Base-by-base conservation (phyloP, 768 basidiomycete species). In the Lentinus brumalis region DNA sequence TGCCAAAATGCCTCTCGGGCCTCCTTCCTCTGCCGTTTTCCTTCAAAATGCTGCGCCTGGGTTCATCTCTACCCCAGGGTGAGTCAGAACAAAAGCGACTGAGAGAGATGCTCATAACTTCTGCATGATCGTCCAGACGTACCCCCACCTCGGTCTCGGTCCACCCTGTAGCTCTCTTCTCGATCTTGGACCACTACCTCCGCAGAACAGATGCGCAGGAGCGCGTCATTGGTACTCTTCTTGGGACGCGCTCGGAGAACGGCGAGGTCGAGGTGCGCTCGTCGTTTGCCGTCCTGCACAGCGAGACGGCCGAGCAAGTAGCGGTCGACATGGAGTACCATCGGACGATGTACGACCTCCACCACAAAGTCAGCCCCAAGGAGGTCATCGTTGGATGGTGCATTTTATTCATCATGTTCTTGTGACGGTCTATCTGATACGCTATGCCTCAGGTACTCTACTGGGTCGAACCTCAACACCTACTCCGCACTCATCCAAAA, bases 241-340 rank as follows among this genome's bases (percentile, higher is more conserved):
- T 98, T 26, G 96, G 96, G 16, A 84, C 83, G 54, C 86, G 96
- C 63, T 85, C 82, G 31, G 81, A 81, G 50, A 71, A 71, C 10
- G 74, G 73, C 6, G 72, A 73, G 53, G 78, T 98, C 62, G 89
- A 92, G 66, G 86, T 97, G 63, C 83, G 86, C 57, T 89, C 87
- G 52, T 85, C 92, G 14, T 98, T 97, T 71, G 94, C 94, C 18
- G 94, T 98, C 32, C 83, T 96, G 46, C 95, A 98, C 74, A 90
- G 87, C 70, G 93, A 96, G 78, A 92, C 90, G 31, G 87, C 86
- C 71, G 92, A 96, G 70, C 93, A 94, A 76, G 92, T 96, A 45
- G 94, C 93, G 4, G 91, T 98, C 61, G 96, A 98, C 72, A 94
- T 94, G 87, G 94, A 96, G 53, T 97, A 98, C 76, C 94, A 96